Evolutionary conservation across 768 basidiomycete species (phyloP).

Genomic region (Termitomyces titanicus): DNA sequence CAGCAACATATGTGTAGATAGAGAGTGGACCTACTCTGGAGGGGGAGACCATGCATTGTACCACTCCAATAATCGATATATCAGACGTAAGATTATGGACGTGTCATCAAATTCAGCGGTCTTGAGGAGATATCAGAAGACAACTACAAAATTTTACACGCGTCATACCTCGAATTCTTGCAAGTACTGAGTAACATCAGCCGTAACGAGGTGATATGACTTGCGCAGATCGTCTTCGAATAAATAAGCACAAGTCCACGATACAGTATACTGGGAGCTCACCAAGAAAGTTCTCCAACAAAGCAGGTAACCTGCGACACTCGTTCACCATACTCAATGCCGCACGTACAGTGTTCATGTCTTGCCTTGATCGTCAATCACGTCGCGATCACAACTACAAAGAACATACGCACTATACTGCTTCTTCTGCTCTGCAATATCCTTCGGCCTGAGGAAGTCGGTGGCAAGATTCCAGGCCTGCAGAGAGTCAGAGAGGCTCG

Average conservation of each 20-base stretch:
- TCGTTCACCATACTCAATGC: conserved; percentile 60
- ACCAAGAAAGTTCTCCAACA: conserved; percentile 76
- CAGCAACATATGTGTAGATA: neutral
- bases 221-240: conserved; percentile 58
- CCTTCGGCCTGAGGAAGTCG: conserved; percentile 51
- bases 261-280: conserved; percentile 15
- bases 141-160: neutral
- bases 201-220: conserved; percentile 52
- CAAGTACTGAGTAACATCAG: conserved; percentile 61
- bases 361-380: conserved; percentile 17
- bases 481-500: neutral
- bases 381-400: neutral
- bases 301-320: conserved; percentile 54
- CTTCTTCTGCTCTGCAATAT: conserved; percentile 38
- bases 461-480: conserved; percentile 62
- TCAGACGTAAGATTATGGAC: conserved; percentile 46
- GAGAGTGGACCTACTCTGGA: conserved; percentile 45
- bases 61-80: conserved; percentile 66
- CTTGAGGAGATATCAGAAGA: conserved; percentile 25
- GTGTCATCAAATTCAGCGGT: conserved; percentile 34
- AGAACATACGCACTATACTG: conserved; percentile 16
- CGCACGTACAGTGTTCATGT: conserved; percentile 44
- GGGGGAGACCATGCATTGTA: conserved; percentile 72
- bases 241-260: neutral
- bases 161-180: conserved; percentile 52